A percentile compares a stretch with the other conserved stretches of the same genome.
Evolutionary conservation across 805 yeast genomes (phyloP).

Genomic region (Pichia cephalocereana): DNA sequence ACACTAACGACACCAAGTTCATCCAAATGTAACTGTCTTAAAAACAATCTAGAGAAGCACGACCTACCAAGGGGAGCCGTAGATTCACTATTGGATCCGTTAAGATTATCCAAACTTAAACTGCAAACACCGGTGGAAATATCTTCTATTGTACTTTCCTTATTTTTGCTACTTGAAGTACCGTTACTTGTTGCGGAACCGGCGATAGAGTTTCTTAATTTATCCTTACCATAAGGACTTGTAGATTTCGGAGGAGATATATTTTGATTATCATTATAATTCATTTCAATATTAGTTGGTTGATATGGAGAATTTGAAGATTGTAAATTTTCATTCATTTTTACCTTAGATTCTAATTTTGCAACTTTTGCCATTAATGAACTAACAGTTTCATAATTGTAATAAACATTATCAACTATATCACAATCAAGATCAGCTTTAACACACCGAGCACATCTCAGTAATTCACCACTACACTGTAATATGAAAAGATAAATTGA

Average conservation of each 20-base stretch:
- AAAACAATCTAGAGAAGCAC: slow-evolving; percentile 5
- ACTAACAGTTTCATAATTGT: slow-evolving; percentile 16
- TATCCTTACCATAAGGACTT: no score
- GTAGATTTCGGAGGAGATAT: not conserved
- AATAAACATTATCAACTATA: slow-evolving; percentile 15
- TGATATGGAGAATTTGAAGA: not conserved
- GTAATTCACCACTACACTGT: slow-evolving; percentile 20
- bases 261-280: not conserved
- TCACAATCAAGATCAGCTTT: slow-evolving; percentile 15
- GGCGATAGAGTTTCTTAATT: not conserved
- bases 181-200: not conserved
- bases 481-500: not conserved
- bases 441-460: slow-evolving; percentile 14
- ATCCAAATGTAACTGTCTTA: slow-evolving; percentile 14
- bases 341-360: slow-evolving; percentile 12
- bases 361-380: slow-evolving; percentile 8
- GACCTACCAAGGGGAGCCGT: no score
- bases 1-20: slow-evolving; percentile 5
- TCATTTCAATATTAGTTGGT: no score
- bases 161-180: not conserved
- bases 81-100: not conserved
- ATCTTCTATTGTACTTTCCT: slow-evolving; percentile 13
- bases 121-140: slow-evolving; percentile 21
- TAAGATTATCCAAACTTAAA: slow-evolving; percentile 12
- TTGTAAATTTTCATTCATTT: not conserved